A percentile compares a stretch with the other conserved stretches of the same genome.
phyloP scores from a whole-genome alignment of 257 asterid genomes.

The Jaltomata sinuosa region DNA sequence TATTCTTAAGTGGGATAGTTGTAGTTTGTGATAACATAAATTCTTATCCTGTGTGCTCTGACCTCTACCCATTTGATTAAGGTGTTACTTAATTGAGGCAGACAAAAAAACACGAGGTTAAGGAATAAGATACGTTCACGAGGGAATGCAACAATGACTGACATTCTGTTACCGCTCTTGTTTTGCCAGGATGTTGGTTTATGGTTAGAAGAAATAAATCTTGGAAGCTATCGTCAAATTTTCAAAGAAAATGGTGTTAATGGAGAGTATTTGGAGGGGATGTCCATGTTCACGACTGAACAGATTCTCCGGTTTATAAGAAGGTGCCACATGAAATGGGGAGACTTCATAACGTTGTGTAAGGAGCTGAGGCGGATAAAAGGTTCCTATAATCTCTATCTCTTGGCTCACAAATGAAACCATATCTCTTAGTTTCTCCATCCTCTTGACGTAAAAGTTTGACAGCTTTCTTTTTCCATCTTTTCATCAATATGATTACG shows the following conservation, averaged over 20 bases:
- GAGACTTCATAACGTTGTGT: slow-evolving; percentile 96
- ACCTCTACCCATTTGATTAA: neutral
- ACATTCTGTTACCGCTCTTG: neutral
- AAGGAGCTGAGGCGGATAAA: slow-evolving; percentile 99
- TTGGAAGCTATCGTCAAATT: slow-evolving; percentile 81
- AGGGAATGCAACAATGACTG: neutral
- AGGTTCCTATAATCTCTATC: slow-evolving; percentile 32
- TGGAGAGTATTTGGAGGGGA: slow-evolving; percentile 96
- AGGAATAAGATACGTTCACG: neutral
- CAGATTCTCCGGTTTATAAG: slow-evolving; percentile 98
- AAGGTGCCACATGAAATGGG: slow-evolving; percentile 99
- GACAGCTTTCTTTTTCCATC: neutral
- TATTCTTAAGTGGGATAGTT: neutral
- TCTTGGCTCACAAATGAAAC: neutral
- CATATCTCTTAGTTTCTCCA: neutral
- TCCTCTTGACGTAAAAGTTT: neutral
- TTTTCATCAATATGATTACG: neutral
- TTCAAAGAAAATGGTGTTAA: slow-evolving; percentile 92
- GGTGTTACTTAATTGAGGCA: neutral
- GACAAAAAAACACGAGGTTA: neutral
- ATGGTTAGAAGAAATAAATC: slow-evolving; percentile 96
- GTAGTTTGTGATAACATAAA: neutral
- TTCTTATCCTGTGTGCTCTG: neutral
- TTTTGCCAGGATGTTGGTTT: slow-evolving; percentile 78
- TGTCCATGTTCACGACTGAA: slow-evolving; percentile 97